Evolutionary conservation across 768 basidiomycete species (phyloP).

Genomic region (Kwoniella heveanensis): DNA sequence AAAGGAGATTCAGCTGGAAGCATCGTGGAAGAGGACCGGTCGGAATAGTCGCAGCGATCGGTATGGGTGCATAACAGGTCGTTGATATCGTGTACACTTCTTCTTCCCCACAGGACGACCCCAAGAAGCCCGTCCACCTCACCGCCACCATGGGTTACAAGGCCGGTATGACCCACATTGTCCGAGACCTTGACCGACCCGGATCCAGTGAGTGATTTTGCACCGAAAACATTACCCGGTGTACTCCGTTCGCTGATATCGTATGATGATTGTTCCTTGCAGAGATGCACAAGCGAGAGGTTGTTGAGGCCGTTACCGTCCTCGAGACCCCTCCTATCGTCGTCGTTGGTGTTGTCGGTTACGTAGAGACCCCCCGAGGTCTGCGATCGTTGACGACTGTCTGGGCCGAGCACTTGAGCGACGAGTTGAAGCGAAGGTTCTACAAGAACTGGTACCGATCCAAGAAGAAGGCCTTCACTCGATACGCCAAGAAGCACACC

Average conservation of each 20-base stretch:
- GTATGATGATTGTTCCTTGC: conserved; percentile 16
- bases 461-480: conserved; percentile 99
- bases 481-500: conserved; percentile 98
- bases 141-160: conserved; percentile 99
- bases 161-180: conserved; percentile 99
- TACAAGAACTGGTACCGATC: conserved; percentile 99
- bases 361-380: conserved; percentile 99
- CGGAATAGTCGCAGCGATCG: too few relatives aligned
- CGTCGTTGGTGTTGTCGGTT: conserved; percentile 95
- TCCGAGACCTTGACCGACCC: conserved; percentile 97
- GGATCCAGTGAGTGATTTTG: conserved; percentile 91
- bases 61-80: too few relatives aligned
- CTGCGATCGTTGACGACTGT: conserved; percentile 98
- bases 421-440: conserved; percentile 97
- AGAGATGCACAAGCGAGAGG: conserved; percentile 99
- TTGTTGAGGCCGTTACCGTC: conserved; percentile 95
- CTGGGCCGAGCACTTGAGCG: conserved; percentile 93
- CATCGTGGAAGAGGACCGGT: too few relatives aligned
- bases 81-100: background rate
- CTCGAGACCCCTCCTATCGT: conserved; percentile 97
- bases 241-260: background rate
- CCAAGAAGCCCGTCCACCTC: conserved; percentile 97
- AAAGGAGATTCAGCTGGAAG: conserved; percentile 2
- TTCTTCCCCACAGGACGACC: conserved; percentile 80
- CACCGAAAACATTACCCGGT: too few relatives aligned